These are phyloP conservation scores for Eremothecium gossypii DNA, from an alignment of 1,139 yeast genomes.

Conservation along the genomic window DNA sequence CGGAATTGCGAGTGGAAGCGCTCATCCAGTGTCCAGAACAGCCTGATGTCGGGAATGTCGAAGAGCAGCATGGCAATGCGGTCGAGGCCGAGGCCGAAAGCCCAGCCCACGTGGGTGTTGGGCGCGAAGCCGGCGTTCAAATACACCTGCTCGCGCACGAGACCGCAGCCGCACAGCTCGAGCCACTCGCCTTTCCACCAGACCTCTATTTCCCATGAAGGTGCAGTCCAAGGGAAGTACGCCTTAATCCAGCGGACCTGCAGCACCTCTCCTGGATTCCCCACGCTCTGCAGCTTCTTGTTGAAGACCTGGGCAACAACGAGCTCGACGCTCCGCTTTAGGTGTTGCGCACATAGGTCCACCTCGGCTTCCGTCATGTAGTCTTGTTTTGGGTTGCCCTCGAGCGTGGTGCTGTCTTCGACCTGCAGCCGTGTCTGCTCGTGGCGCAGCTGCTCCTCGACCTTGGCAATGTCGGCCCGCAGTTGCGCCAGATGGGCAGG, in stretches of 20 bases:
- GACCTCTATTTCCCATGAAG: slow-evolving; percentile 96
- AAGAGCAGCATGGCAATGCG: slow-evolving; percentile 92
- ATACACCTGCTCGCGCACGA: slow-evolving; percentile 72
- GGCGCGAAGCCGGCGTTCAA: slow-evolving; percentile 55
- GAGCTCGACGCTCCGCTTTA: slow-evolving; percentile 77
- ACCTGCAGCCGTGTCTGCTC: slow-evolving; percentile 48
- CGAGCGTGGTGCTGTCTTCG: slow-evolving; percentile 55
- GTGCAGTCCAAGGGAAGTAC: slow-evolving; percentile 97
- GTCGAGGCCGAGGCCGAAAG: slow-evolving; percentile 93
- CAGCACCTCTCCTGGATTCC: slow-evolving; percentile 55
- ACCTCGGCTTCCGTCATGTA: slow-evolving; percentile 65
- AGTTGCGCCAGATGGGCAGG: slow-evolving; percentile 20
- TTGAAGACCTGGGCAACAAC: slow-evolving; percentile 78
- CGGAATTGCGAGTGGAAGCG: slow-evolving; percentile 68
- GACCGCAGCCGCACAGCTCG: slow-evolving; percentile 95
- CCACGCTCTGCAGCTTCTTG: slow-evolving; percentile 53
- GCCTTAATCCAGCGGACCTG: slow-evolving; percentile 93
- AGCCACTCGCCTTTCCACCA: slow-evolving; percentile 99
- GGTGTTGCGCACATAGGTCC: slow-evolving; percentile 60
- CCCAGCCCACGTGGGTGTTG: slow-evolving; percentile 77
- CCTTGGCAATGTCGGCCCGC: slow-evolving; percentile 29
- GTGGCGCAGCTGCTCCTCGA: slow-evolving; percentile 37
- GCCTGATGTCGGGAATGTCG: slow-evolving; percentile 89
- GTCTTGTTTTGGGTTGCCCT: slow-evolving; percentile 66
- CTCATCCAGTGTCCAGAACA: slow-evolving; percentile 84